Evolutionary conservation across 306 rosid species (phyloP).

Genomic region (Dryas octopetala): DNA sequence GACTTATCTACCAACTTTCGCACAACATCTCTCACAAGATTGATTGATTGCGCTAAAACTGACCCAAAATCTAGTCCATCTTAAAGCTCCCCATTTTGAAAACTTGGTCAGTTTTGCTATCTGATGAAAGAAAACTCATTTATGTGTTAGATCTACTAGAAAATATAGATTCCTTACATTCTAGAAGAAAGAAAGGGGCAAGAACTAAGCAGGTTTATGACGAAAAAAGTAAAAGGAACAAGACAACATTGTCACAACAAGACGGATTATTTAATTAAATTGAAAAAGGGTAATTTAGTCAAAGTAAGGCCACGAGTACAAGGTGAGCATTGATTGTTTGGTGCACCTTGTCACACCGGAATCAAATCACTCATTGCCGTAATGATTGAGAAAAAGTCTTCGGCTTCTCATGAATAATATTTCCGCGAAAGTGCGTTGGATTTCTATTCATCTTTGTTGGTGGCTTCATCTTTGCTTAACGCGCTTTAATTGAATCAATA

Average conservation of each 20-base stretch:
- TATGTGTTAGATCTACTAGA: no score
- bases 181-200: neutral
- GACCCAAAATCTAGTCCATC: no score
- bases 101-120: no score
- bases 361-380: neutral
- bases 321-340: neutral
- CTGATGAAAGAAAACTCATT: no score
- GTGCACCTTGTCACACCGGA: neutral
- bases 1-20: no score
- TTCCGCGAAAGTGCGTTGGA: constrained; percentile 9
- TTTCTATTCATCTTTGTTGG: neutral
- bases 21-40: no score
- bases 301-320: neutral
- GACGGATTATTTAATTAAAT: neutral
- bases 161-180: no score
- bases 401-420: neutral
- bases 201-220: neutral
- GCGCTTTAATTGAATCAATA: constrained; percentile 8
- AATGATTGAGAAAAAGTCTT: neutral
- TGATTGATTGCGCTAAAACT: no score
- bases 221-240: neutral
- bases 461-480: neutral
- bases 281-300: constrained; percentile 11
- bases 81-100: no score
- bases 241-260: neutral